Evolutionary conservation across 768 basidiomycete species (phyloP).

Genomic region (Leccinum subgranulosum): DNA sequence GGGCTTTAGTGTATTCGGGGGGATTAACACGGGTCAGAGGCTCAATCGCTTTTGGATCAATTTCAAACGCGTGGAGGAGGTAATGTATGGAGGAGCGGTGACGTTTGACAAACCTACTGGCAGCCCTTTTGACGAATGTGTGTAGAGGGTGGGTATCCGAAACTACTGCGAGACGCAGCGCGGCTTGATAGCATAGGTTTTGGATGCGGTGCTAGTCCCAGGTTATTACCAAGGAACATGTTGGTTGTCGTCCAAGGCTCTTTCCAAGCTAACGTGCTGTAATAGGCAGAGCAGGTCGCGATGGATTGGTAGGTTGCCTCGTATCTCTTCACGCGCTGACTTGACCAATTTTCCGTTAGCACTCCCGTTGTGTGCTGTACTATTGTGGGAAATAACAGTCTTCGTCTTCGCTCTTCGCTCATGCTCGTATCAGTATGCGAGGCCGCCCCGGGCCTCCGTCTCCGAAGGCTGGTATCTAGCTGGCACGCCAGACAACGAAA

Average conservation of each 20-base stretch:
- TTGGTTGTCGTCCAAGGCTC: conserved; percentile 23
- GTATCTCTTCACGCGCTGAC: not conserved
- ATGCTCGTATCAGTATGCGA: too few relatives aligned
- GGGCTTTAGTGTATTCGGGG: not conserved
- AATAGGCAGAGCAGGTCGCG: conserved; percentile 74
- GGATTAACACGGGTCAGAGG: not conserved
- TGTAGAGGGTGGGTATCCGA: not conserved
- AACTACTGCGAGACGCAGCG: not conserved
- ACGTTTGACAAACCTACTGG: too few relatives aligned
- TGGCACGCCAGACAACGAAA: too few relatives aligned
- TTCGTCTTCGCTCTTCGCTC: too few relatives aligned
- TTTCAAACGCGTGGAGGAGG: not conserved
- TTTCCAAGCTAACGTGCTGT: conserved; percentile 4
- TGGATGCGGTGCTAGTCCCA: too few relatives aligned
- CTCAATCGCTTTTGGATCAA: not conserved
- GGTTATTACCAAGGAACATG: conserved; percentile 90
- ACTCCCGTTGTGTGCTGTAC: conserved; percentile 77
- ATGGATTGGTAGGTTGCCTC: conserved; percentile 54
- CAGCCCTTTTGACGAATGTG: not conserved
- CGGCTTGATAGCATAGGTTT: too few relatives aligned
- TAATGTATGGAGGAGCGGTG: not conserved
- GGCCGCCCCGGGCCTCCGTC: too few relatives aligned
- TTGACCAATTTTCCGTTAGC: conserved; percentile 37
- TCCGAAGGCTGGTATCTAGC: too few relatives aligned
- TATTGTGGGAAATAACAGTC: conserved; percentile 52